Conservation (phyloP, 345 rosid species). For the Adansonia digitata region DNA sequence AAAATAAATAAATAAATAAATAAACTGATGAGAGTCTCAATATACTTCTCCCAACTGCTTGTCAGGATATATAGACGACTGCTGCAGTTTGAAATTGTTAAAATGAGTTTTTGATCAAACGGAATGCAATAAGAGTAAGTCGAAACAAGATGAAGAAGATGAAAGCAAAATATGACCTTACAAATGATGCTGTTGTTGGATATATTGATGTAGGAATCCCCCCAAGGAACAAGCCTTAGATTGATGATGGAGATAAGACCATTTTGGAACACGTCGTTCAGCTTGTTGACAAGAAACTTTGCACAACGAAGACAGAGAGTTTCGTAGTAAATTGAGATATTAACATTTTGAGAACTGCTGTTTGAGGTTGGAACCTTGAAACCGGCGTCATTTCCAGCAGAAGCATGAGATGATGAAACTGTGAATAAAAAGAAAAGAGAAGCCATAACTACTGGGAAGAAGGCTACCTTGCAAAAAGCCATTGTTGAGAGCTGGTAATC, state of each 20-base stretch:
- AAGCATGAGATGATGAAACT: slow-evolving; percentile 16
- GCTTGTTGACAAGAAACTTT: slow-evolving; percentile 29
- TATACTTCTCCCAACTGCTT: neutral
- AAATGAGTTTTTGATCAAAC: neutral
- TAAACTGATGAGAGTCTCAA: neutral
- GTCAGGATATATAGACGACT: neutral
- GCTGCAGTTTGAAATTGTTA: neutral
- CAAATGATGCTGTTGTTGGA: slow-evolving; percentile 21
- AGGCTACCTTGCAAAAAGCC: slow-evolving; percentile 13
- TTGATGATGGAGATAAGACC: slow-evolving; percentile 34
- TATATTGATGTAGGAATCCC: slow-evolving; percentile 22
- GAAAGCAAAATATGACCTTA: slow-evolving; percentile 22
- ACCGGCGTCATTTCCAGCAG: neutral
- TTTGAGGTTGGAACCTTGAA: neutral
- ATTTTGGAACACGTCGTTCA: slow-evolving; percentile 25
- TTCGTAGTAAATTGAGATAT: slow-evolving; percentile 40
- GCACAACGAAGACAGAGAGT: slow-evolving; percentile 26
- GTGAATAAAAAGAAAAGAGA: slow-evolving; percentile 5
- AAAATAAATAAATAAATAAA: no score
- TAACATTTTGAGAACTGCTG: slow-evolving; percentile 22
- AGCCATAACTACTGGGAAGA: neutral
- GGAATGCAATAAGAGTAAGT: slow-evolving; percentile 6
- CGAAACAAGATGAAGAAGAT: neutral
- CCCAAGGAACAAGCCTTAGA: slow-evolving; percentile 49
- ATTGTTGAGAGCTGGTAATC: slow-evolving; percentile 14